These are phyloP conservation scores for Pseudogymnoascus sp. DNA, from an alignment of 2,329 filamentous ascomycete genomes.

Conservation along the genomic window DNA sequence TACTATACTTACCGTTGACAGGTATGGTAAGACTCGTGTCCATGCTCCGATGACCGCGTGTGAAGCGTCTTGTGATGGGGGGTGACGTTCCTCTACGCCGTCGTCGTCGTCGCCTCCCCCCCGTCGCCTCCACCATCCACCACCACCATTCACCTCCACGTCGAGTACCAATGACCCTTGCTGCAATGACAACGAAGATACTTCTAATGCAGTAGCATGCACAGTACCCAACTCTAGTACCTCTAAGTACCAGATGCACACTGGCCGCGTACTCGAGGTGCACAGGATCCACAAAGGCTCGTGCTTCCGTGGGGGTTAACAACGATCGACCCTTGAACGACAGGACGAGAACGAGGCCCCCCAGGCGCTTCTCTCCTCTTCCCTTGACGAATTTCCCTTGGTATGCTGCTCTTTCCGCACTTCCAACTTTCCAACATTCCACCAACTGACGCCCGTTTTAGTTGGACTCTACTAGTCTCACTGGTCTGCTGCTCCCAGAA, in stretches of 20 bases:
- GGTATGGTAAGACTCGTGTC: not conserved
- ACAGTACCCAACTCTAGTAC: not conserved
- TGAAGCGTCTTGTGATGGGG: not conserved
- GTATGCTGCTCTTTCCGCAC: not conserved
- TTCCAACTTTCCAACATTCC: not conserved
- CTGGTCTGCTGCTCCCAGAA: not conserved
- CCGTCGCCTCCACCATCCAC: not conserved
- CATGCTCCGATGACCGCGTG: not conserved
- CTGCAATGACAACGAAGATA: not conserved
- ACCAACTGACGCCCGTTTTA: not conserved
- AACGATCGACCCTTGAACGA: constrained; percentile 2
- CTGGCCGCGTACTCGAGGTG: not conserved
- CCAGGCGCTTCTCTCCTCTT: not conserved
- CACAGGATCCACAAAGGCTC: constrained; percentile 2
- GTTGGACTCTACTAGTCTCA: not conserved
- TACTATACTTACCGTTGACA: not conserved
- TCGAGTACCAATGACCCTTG: not conserved
- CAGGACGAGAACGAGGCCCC: not conserved
- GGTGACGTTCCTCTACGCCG: not conserved
- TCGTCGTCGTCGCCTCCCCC: not conserved
- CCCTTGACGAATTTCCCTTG: not conserved
- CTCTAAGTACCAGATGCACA: not conserved
- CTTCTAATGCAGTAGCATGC: not conserved
- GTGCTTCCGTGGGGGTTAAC: constrained; percentile 3
- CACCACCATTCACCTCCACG: not conserved